A percentile compares a stretch with the other conserved stretches of the same genome.
Conservation (phyloP, 2,329 filamentous ascomycete species). For the Cercospora canescens region DNA sequence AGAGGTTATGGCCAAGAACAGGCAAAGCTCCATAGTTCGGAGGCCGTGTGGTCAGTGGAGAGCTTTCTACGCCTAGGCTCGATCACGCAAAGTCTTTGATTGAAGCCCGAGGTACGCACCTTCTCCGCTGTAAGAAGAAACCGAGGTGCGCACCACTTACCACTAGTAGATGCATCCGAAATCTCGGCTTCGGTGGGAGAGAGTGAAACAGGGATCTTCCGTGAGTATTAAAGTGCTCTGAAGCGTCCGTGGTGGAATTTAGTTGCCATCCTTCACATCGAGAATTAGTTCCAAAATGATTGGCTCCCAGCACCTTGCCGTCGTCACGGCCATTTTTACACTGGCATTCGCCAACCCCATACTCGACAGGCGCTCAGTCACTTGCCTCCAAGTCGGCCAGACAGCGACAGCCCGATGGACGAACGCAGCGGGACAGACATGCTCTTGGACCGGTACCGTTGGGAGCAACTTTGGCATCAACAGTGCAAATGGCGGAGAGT, state of each 20-base stretch:
- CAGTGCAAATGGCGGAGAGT: slow-evolving; percentile 47
- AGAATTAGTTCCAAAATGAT: not conserved
- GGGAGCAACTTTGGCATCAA: slow-evolving; percentile 53
- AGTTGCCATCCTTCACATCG: not conserved
- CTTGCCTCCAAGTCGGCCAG: slow-evolving; percentile 42
- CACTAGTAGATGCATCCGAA: not conserved
- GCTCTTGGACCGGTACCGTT: slow-evolving; percentile 47
- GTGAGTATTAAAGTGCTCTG: not conserved
- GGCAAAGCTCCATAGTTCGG: not conserved
- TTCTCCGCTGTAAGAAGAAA: not conserved
- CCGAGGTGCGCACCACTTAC: not conserved
- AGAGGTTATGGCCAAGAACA: not conserved
- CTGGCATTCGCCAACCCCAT: slow-evolving; percentile 5
- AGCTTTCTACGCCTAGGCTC: not conserved
- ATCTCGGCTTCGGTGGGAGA: not conserved
- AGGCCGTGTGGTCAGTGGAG: not conserved
- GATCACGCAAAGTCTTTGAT: not conserved
- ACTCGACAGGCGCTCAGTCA: slow-evolving; percentile 20
- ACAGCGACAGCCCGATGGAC: slow-evolving; percentile 51
- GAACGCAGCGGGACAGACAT: slow-evolving; percentile 44
- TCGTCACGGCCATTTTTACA: not conserved
- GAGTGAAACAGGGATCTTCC: not conserved
- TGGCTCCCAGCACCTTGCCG: not conserved
- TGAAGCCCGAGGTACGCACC: not conserved
- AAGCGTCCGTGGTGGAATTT: not conserved